A percentile compares a stretch with the other conserved stretches of the same genome.
These are phyloP conservation scores for Agarophyton chilense DNA, from an alignment of 23 red algal species.

Conservation along the genomic window DNA sequence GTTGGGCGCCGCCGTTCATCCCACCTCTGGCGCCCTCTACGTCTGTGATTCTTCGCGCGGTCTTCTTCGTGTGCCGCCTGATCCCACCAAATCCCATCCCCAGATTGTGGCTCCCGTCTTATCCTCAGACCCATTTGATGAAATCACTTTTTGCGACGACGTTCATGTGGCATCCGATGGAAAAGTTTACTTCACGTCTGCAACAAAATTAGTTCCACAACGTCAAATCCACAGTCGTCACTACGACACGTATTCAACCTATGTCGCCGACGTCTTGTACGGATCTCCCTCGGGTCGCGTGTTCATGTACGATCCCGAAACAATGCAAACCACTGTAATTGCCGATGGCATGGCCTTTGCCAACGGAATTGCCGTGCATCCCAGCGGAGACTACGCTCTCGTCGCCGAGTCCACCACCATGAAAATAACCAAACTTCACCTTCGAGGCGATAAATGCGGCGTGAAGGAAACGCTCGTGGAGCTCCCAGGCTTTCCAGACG, in stretches of 20 bases:
- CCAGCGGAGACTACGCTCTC: constrained; percentile 20
- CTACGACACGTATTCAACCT: not conserved
- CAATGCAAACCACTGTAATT: constrained; percentile 3
- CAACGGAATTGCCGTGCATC: constrained; percentile 22
- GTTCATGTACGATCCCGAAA: constrained; percentile 7
- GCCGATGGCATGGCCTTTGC: constrained; percentile 15
- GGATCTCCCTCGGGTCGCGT: constrained; percentile 14
- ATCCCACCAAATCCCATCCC: not conserved
- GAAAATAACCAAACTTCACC: not conserved
- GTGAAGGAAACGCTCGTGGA: not conserved
- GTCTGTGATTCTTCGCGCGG: constrained; percentile 8
- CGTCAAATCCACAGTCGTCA: not conserved
- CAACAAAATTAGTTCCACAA: not conserved
- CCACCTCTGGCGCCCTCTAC: constrained; percentile 8
- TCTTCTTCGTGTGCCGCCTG: constrained; percentile 18
- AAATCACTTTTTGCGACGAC: constrained; percentile 12
- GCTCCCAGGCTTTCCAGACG: constrained; percentile 15
- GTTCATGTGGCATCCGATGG: not conserved
- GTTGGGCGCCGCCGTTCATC: not conserved
- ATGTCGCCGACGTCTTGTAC: not conserved
- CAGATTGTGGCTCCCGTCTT: not conserved
- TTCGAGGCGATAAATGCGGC: not conserved
- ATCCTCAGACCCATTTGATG: constrained; percentile 2
- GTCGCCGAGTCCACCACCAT: not conserved
- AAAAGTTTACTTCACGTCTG: constrained; percentile 30